phyloP scores from a whole-genome alignment of 2,329 filamentous ascomycete species.

The Cercospora janseana region DNA sequence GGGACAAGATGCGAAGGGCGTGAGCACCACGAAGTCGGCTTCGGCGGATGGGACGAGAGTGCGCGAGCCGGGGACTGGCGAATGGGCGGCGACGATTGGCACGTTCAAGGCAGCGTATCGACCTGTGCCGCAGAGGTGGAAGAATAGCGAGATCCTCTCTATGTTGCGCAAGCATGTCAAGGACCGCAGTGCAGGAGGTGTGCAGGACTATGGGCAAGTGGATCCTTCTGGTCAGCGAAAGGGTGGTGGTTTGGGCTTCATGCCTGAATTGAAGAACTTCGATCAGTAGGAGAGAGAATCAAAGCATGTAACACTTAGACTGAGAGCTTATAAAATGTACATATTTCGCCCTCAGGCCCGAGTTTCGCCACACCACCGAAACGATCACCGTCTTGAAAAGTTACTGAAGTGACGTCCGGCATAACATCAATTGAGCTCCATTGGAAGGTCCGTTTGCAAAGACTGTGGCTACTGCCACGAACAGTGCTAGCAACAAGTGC shows the following conservation, averaged over 20 bases:
- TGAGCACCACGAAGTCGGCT: constrained; percentile 18
- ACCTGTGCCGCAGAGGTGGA: constrained; percentile 84
- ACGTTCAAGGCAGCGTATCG: constrained; percentile 92
- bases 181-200: constrained; percentile 62
- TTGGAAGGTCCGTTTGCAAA: too few species aligned
- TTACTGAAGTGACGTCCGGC: too few species aligned
- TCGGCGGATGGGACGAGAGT: constrained; percentile 42
- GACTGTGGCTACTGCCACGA: too few species aligned
- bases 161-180: constrained; percentile 80
- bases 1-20: constrained; percentile 38
- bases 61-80: constrained; percentile 60
- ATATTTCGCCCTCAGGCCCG: background rate
- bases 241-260: constrained; percentile 49
- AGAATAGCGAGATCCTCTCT: constrained; percentile 72
- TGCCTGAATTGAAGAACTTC: constrained; percentile 52
- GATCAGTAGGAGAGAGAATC: constrained; percentile 32
- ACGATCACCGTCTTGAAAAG: too few species aligned
- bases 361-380: too few species aligned
- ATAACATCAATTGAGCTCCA: too few species aligned
- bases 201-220: constrained; percentile 32
- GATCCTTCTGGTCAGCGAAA: constrained; percentile 32
- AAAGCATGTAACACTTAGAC: background rate
- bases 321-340: background rate
- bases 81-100: constrained; percentile 96
- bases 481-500: too few species aligned